Percentiles rank a stretch among this genome's conserved stretches.
Evolutionary conservation across 495 filamentous ascomycete species (phyloP).

Genomic region (Penicillium cataractarum): DNA sequence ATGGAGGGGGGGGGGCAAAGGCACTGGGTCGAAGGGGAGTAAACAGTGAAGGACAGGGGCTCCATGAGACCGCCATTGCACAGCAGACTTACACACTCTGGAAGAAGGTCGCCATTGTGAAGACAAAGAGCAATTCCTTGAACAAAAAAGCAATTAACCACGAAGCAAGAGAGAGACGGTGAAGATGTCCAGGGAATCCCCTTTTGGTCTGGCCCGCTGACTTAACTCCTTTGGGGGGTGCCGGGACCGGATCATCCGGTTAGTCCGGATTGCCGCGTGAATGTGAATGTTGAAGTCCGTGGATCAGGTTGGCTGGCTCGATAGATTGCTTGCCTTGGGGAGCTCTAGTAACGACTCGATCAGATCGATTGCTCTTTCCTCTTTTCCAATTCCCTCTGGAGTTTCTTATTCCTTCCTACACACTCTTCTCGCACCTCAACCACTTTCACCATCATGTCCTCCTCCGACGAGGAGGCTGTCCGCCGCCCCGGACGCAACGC

Average conservation of each 20-base stretch:
- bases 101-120: slow-evolving; percentile 72
- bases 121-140: neutral
- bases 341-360: neutral
- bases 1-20: slow-evolving; percentile 26
- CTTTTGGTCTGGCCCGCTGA: slow-evolving; percentile 14
- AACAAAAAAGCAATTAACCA: slow-evolving; percentile 15
- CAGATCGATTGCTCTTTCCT: slow-evolving; percentile 5
- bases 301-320: neutral
- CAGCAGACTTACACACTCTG: slow-evolving; percentile 72
- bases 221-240: slow-evolving; percentile 18
- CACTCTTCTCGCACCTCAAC: neutral
- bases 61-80: slow-evolving; percentile 7
- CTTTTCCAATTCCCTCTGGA: neutral
- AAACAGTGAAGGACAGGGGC: slow-evolving; percentile 11
- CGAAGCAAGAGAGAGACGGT: slow-evolving; percentile 21
- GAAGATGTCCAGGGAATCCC: slow-evolving; percentile 18
- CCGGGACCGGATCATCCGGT: slow-evolving; percentile 17
- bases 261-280: slow-evolving; percentile 16
- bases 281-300: neutral
- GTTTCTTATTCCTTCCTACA: neutral
- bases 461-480: slow-evolving; percentile 49
- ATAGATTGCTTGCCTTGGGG: neutral
- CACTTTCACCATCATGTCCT: slow-evolving; percentile 36
- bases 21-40: slow-evolving; percentile 16
- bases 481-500: slow-evolving; percentile 43